A percentile compares a stretch with the other conserved stretches of the same genome.
These are phyloP conservation scores for Umbilicus rupestris DNA, from an alignment of 164 flowering plant species.

Conservation along the genomic window DNA sequence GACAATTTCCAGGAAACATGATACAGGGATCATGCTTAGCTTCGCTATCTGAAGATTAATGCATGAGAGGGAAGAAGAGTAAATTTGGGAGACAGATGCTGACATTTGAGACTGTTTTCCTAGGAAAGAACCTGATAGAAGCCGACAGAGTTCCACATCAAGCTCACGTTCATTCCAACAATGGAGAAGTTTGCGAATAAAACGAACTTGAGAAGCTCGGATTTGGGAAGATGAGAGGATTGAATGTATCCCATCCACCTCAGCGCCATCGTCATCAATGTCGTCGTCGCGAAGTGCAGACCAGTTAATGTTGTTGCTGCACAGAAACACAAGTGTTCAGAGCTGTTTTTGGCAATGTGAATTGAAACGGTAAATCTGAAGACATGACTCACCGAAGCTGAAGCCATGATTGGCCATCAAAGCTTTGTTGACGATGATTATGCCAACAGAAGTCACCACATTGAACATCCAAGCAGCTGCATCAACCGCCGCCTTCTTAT, in stretches of 20 bases:
- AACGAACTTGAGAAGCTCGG: constrained; percentile 44
- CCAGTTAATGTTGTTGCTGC: constrained; percentile 74
- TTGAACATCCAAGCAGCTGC: constrained; percentile 57
- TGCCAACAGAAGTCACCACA: constrained; percentile 55
- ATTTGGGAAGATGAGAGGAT: constrained; percentile 35
- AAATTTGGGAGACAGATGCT: background rate
- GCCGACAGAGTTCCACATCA: constrained; percentile 73
- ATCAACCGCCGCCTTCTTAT: constrained; percentile 36
- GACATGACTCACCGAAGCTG: constrained; percentile 30
- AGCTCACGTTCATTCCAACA: constrained; percentile 66
- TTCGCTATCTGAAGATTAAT: constrained; percentile 48
- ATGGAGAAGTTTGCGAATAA: constrained; percentile 54
- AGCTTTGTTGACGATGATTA: constrained; percentile 51
- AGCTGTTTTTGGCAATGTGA: background rate
- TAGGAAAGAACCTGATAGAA: constrained; percentile 49
- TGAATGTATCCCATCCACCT: constrained; percentile 50
- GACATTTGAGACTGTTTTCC: background rate
- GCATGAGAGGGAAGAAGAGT: background rate
- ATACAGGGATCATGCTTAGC: constrained; percentile 66
- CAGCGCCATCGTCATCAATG: constrained; percentile 37
- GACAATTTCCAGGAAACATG: constrained; percentile 51
- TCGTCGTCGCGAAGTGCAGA: constrained; percentile 49
- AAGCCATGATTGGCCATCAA: constrained; percentile 57
- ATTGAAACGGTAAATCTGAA: background rate
- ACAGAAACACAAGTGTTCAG: constrained; percentile 5